These are phyloP conservation scores for Teunomyces funiuensis DNA, from an alignment of 805 yeast species.

Conservation along the genomic window DNA sequence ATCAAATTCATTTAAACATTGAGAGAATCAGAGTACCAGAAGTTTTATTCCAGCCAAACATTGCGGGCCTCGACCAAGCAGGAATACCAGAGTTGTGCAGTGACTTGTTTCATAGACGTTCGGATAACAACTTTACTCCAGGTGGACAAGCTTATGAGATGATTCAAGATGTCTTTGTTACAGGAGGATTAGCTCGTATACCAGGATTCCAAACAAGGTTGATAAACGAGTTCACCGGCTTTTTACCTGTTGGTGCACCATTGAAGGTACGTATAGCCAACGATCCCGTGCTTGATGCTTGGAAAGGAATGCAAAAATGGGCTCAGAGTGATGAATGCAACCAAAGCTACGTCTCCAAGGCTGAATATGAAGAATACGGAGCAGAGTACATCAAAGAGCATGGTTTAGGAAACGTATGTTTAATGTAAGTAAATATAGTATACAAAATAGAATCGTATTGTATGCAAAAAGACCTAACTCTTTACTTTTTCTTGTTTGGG, in stretches of 20 bases:
- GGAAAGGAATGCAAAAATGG: slow-evolving; percentile 94
- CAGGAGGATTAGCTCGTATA: slow-evolving; percentile 80
- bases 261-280: slow-evolving; percentile 61
- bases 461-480: background rate
- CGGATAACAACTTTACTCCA: slow-evolving; percentile 53
- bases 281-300: slow-evolving; percentile 77
- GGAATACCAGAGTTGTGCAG: slow-evolving; percentile 81
- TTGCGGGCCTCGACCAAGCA: slow-evolving; percentile 95
- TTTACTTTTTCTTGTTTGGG: slow-evolving; percentile 46
- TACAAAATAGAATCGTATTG: slow-evolving; percentile 6
- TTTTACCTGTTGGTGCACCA: slow-evolving; percentile 67
- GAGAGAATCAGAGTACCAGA: slow-evolving; percentile 94
- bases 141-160: slow-evolving; percentile 53
- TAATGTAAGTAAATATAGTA: slow-evolving; percentile 17
- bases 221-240: slow-evolving; percentile 62
- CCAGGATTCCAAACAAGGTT: slow-evolving; percentile 68
- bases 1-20: slow-evolving; percentile 86
- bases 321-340: slow-evolving; percentile 48
- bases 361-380: slow-evolving; percentile 87
- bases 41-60: slow-evolving; percentile 85
- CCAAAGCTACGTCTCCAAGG: slow-evolving; percentile 54
- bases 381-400: slow-evolving; percentile 87
- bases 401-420: slow-evolving; percentile 63
- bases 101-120: slow-evolving; percentile 60
- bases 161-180: slow-evolving; percentile 68